These are phyloP conservation scores for Epichloe bromicola DNA, from an alignment of 2,329 filamentous ascomycete species.

Conservation along the genomic window DNA sequence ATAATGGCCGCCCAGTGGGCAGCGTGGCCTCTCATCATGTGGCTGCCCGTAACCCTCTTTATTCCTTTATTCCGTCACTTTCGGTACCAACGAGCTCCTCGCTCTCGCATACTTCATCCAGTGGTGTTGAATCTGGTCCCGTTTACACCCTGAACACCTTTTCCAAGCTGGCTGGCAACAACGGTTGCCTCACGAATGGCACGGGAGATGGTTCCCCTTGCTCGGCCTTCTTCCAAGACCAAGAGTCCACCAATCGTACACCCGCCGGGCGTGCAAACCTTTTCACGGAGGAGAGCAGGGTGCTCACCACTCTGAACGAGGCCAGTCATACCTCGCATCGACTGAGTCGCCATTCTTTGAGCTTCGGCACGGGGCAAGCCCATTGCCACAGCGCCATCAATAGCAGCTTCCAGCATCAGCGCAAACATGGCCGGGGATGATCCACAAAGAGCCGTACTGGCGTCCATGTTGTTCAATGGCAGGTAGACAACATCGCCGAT, in stretches of 20 bases:
- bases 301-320: slow-evolving; percentile 61
- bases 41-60: too few relatives aligned
- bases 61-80: background rate
- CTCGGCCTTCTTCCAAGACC: slow-evolving; percentile 58
- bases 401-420: slow-evolving; percentile 60
- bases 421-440: slow-evolving; percentile 67
- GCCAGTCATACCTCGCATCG: slow-evolving; percentile 60
- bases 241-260: slow-evolving; percentile 65
- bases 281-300: slow-evolving; percentile 60
- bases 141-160: slow-evolving; percentile 25
- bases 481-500: slow-evolving; percentile 61
- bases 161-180: slow-evolving; percentile 50
- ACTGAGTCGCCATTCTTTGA: slow-evolving; percentile 65
- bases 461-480: slow-evolving; percentile 56
- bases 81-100: background rate
- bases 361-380: slow-evolving; percentile 61
- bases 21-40: too few relatives aligned
- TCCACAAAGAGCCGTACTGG: slow-evolving; percentile 59
- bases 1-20: too few relatives aligned
- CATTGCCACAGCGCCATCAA: slow-evolving; percentile 69
- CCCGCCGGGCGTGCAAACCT: slow-evolving; percentile 64
- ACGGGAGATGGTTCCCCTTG: slow-evolving; percentile 52
- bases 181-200: slow-evolving; percentile 60
- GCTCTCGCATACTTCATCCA: background rate
- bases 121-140: slow-evolving; percentile 16